A percentile compares a stretch with the other conserved stretches of the same genome.
These are phyloP conservation scores for Fusarium sp. DNA, from an alignment of 2,329 filamentous ascomycete species.

Conservation along the genomic window DNA sequence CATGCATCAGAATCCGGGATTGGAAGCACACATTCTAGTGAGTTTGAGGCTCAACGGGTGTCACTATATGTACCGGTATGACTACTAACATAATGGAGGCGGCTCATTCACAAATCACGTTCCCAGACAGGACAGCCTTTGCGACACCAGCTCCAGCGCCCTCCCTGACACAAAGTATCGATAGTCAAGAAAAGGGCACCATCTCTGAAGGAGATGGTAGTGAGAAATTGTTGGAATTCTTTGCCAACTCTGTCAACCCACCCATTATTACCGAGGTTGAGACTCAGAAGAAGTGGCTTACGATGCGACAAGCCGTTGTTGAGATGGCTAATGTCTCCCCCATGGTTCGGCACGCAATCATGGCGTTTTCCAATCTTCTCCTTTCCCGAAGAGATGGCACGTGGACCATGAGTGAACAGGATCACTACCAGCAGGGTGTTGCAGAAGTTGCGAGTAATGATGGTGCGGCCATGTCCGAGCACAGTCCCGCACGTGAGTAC, in stretches of 20 bases:
- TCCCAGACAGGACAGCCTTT: slow-evolving; percentile 46
- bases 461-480: slow-evolving; percentile 44
- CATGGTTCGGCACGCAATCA: slow-evolving; percentile 64
- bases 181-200: slow-evolving; percentile 24
- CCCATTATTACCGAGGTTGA: slow-evolving; percentile 69
- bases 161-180: slow-evolving; percentile 43
- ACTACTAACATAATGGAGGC: slow-evolving; percentile 22
- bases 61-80: neutral
- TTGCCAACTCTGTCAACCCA: slow-evolving; percentile 64
- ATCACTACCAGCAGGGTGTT: slow-evolving; percentile 57
- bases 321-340: slow-evolving; percentile 63
- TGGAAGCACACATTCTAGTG: slow-evolving; percentile 46
- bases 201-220: slow-evolving; percentile 26
- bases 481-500: slow-evolving; percentile 57
- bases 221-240: slow-evolving; percentile 62
- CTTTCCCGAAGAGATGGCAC: slow-evolving; percentile 56
- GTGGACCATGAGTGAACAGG: slow-evolving; percentile 53
- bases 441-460: slow-evolving; percentile 53
- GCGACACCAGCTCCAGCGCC: slow-evolving; percentile 39
- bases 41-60: neutral
- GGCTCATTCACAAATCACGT: slow-evolving; percentile 45
- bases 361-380: slow-evolving; percentile 66
- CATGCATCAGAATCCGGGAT: slow-evolving; percentile 42
- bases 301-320: slow-evolving; percentile 64
- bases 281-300: slow-evolving; percentile 66